Base-by-base conservation (phyloP, 2,329 filamentous ascomycete species). In the Sporothrix schenckii region DNA sequence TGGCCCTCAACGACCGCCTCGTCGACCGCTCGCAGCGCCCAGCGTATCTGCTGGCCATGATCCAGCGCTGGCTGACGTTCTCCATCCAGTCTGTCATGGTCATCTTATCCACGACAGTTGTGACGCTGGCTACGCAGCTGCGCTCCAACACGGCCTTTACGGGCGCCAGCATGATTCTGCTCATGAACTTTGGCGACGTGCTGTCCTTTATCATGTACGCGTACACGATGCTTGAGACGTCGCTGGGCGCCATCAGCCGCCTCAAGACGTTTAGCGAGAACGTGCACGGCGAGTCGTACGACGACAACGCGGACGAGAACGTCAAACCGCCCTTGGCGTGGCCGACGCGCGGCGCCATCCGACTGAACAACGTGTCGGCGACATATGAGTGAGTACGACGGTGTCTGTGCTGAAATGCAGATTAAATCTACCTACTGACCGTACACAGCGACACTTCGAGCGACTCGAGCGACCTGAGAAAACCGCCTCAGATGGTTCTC, bases 1-100 rank as follows among this genome's bases (percentile, higher is more conserved):
- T 83, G 16, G 74, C 80, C 2, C 79, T 79, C 60, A 88, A 85
- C 71, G 77, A 82, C 30, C 68, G 74, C 1, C 80, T 88, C 0
- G 77, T 89, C 2, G 83, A 89, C 73, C 79, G 77, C 1, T 88
- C 86, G 0, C 87, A 89, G 71, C 77, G 82, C 9, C 87, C 88
- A 1, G 84, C 83, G 3, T 89, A 89, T 74, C 80, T 88, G 0
- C 80, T 89, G 1, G 82, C 81, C 56, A 84, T 84, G 74, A 83
- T 89, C 41, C 87, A 89, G 75, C 81, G 83, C 53, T 89, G 87
- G 87, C 80, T 89, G 0, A 80, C 76, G 0, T 79, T 89, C 0
- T 81, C 83, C 0, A 77, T 89, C 1, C 80, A 85, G 65, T 72
- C 87, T 3, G 75, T 87, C 0, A 83, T 87, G 0, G 82, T 83